A percentile compares a stretch with the other conserved stretches of the same genome.
Conservation (phyloP, 2,329 filamentous ascomycete genomes). For the Trichoderma guizhouense region DNA sequence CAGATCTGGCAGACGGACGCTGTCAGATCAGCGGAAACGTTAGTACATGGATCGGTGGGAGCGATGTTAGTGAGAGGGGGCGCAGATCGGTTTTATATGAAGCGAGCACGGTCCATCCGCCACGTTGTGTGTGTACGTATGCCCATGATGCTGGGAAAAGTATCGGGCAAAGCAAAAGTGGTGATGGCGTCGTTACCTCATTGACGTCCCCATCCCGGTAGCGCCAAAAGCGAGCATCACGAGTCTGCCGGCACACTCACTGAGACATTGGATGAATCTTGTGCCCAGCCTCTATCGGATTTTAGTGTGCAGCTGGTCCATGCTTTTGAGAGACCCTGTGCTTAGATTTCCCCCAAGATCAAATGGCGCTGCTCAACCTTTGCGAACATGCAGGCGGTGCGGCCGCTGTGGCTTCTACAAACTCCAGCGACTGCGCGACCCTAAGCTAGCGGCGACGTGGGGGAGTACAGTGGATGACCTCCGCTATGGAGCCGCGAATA, state of each 20-base stretch:
- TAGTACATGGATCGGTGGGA: not conserved
- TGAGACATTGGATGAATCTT: not conserved
- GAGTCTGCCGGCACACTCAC: not conserved
- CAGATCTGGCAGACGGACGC: conserved; percentile 7
- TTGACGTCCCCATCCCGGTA: not conserved
- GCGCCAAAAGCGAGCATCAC: conserved; percentile 1
- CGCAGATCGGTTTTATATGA: not conserved
- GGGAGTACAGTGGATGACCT: not conserved
- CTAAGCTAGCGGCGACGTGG: not conserved
- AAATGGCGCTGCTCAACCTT: not conserved
- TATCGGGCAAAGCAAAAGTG: not conserved
- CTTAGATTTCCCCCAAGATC: not conserved
- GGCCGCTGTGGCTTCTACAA: not conserved
- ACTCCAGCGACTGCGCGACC: not conserved
- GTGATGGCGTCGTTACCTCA: conserved; percentile 7
- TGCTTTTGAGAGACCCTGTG: not conserved
- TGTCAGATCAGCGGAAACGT: not conserved
- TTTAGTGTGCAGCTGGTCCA: not conserved
- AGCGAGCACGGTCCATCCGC: not conserved
- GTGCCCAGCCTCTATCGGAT: not conserved
- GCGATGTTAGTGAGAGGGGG: not conserved
- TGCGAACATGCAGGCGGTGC: not conserved
- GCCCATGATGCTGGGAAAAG: not conserved
- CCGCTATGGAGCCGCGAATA: not conserved
- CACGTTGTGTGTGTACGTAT: not conserved